Evolutionary conservation across 2,329 filamentous ascomycete genomes (phyloP).

Genomic region (Metarhizium humberi): DNA sequence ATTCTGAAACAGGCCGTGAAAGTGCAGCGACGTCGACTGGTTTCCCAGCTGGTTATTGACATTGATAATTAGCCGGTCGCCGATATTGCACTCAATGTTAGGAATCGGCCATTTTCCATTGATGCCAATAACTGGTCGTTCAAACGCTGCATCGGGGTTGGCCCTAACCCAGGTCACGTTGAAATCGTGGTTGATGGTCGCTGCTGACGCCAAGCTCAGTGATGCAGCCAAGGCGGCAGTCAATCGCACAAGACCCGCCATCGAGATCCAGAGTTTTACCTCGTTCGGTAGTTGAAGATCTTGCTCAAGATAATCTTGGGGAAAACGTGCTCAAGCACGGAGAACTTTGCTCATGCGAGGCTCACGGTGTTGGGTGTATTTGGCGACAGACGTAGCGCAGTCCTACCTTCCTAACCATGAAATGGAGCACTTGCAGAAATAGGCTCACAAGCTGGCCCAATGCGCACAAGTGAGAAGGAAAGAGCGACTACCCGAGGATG

Average conservation of each 20-base stretch:
- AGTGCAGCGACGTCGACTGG: slow-evolving; percentile 55
- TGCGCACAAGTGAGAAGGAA: neutral
- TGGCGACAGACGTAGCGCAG: neutral
- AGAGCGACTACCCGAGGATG: neutral
- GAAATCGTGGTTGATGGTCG: slow-evolving; percentile 52
- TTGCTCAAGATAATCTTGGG: neutral
- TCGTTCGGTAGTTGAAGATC: neutral
- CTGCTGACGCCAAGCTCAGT: slow-evolving; percentile 17
- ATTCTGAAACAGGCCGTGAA: slow-evolving; percentile 64
- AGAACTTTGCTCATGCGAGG: neutral
- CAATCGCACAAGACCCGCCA: slow-evolving; percentile 10
- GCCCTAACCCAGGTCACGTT: slow-evolving; percentile 62
- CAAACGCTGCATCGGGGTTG: slow-evolving; percentile 59
- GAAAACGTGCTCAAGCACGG: neutral
- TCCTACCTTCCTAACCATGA: neutral
- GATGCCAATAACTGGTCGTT: slow-evolving; percentile 64
- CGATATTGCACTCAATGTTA: slow-evolving; percentile 50
- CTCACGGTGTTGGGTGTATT: neutral
- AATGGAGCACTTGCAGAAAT: neutral
- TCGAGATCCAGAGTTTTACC: slow-evolving; percentile 1
- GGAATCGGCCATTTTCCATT: slow-evolving; percentile 71
- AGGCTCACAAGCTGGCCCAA: neutral
- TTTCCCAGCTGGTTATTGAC: slow-evolving; percentile 52
- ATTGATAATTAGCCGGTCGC: slow-evolving; percentile 52
- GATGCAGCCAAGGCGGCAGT: slow-evolving; percentile 10